phyloP scores from a whole-genome alignment of 192 early-diverging fungal species.

The Lobulomyces angularis region DNA sequence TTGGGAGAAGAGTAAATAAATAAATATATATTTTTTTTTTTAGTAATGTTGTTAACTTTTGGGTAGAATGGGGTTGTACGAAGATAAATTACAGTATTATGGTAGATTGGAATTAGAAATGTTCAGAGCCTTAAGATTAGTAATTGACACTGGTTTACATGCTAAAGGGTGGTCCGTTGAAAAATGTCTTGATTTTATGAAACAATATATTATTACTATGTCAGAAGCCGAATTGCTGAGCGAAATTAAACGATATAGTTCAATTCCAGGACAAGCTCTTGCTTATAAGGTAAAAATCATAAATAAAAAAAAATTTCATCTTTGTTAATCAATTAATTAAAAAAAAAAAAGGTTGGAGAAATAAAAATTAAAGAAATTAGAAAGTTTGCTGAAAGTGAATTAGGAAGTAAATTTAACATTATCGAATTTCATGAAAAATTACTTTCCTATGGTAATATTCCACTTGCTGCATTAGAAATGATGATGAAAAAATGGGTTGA shows the following conservation, averaged over 20 bases:
- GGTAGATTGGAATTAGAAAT: conserved; percentile 25
- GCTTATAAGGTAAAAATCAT: too few species aligned
- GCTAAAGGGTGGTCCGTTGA: conserved; percentile 24
- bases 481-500: too few species aligned
- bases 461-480: too few species aligned
- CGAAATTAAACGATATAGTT: conserved; percentile 20
- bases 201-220: conserved; percentile 9
- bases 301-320: too few species aligned
- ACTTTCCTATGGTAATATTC: too few species aligned
- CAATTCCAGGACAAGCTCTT: conserved; percentile 24
- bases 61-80: conserved; percentile 24
- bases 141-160: conserved; percentile 28
- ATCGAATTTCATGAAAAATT: conserved; percentile 24
- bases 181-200: conserved; percentile 16
- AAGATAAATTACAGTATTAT: conserved; percentile 12
- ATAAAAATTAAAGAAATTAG: conserved; percentile 22
- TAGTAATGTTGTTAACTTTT: too few species aligned
- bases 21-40: too few species aligned
- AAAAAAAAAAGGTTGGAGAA: too few species aligned
- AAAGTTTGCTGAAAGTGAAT: conserved; percentile 12
- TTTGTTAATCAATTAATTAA: too few species aligned
- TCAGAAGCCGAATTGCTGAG: conserved; percentile 10
- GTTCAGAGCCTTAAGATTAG: conserved; percentile 23
- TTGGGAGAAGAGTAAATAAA: too few species aligned
- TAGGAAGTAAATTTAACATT: conserved; percentile 21